Conservation (phyloP, 2,329 filamentous ascomycete species). For the Arthrobotrys sinensis region DNA sequence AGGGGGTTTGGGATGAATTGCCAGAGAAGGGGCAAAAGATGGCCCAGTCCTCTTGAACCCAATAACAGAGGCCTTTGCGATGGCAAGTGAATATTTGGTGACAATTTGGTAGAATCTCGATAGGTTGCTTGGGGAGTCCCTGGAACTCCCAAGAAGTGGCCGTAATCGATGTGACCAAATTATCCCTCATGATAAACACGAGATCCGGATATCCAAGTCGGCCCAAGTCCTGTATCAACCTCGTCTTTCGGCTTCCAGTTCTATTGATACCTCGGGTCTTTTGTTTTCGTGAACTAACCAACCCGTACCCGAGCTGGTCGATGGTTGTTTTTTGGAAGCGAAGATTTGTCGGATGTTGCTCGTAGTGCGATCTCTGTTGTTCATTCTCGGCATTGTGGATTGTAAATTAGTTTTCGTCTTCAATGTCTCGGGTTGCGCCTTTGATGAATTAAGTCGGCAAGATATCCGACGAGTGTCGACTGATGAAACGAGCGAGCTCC, state of each 20-base stretch:
- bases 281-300: not conserved
- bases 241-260: not conserved
- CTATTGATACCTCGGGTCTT: not conserved
- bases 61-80: no score
- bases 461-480: not conserved
- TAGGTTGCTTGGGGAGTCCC: no score
- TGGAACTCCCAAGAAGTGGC: no score
- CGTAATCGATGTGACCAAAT: no score
- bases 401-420: not conserved
- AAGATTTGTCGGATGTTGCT: no score
- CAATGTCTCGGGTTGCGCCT: not conserved
- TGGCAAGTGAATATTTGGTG: no score
- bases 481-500: not conserved
- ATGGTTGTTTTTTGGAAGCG: not conserved
- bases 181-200: no score
- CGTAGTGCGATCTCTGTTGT: not conserved
- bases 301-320: not conserved
- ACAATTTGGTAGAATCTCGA: no score
- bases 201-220: not conserved
- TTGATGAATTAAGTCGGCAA: not conserved
- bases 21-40: no score
- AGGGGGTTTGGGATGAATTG: no score
- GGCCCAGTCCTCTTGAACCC: no score
- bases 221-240: not conserved
- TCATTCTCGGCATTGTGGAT: slow-evolving; percentile 1